phyloP scores from a whole-genome alignment of 2,329 filamentous ascomycete genomes.

The Calonectria pteridis region DNA sequence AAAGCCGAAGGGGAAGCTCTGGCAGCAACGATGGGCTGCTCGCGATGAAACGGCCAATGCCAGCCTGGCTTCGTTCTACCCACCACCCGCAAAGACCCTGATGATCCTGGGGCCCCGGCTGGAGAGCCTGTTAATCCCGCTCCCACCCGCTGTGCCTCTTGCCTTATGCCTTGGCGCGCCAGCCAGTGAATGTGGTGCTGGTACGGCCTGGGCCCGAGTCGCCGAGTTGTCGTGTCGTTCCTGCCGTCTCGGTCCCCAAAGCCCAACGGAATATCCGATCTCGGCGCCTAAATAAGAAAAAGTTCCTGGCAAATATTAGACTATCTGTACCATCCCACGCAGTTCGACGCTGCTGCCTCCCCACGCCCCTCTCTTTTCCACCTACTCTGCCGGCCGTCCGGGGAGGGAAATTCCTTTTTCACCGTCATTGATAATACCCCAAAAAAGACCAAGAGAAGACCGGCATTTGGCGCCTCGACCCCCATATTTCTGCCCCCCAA shows the following conservation, averaged over 20 bases:
- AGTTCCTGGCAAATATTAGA: neutral
- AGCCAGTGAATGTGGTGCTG: neutral
- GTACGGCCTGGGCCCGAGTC: neutral
- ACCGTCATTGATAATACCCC: neutral
- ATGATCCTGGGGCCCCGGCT: neutral
- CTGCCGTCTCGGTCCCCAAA: neutral
- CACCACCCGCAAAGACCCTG: neutral
- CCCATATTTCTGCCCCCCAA: neutral
- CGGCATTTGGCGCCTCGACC: neutral
- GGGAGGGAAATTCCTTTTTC: neutral
- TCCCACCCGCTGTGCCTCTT: neutral
- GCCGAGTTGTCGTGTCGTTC: neutral
- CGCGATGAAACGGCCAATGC: conserved; percentile 1
- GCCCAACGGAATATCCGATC: conserved; percentile 5
- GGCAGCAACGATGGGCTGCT: neutral
- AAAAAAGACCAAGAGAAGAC: neutral
- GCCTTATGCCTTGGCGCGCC: neutral
- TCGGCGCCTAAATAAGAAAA: neutral
- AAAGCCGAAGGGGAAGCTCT: neutral
- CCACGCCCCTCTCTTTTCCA: neutral
- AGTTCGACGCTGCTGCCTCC: neutral
- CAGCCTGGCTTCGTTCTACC: neutral
- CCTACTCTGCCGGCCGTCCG: neutral
- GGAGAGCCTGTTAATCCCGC: neutral
- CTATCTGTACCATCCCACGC: neutral